Evolutionary conservation across 495 filamentous ascomycete genomes (phyloP), one percentile per base, ranked within the genome.

Genomic region (Cercophora scortea): DNA sequence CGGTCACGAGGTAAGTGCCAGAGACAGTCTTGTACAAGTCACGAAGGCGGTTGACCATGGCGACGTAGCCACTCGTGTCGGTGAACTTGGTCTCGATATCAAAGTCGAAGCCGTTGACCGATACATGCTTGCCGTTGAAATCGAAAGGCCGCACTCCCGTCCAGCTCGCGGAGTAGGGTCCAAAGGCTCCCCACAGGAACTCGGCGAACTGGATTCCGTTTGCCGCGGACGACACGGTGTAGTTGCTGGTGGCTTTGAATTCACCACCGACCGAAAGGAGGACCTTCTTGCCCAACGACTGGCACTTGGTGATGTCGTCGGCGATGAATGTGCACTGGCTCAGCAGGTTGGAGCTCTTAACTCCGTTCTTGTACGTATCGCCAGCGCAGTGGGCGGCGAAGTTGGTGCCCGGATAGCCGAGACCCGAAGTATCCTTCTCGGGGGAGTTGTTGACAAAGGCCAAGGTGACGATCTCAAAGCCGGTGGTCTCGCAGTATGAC

Each of bases 41-140:
- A 33, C 81, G 79, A 9, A 88, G 72, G 35, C 71, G 70, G 45
- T 77, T 72, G 42, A 81, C 73, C 64, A 86, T 59, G 19, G 56
- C 50, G 13, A 70, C 39, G 36, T 72, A 73, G 45, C 63, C 66
- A 39, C 41, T 40, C 43, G 60, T 57, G 58, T 18, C 15, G 8
- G 15, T 45, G 25, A 71, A 71, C 47, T 66, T 62, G 12, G 45
- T 18, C 62, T 86, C 82, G 45, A 85, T 79, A 53, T 86, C 81
- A 38, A 86, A 80, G 55, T 89, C 85, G 57, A 87, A 88, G 4
- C 85, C 85, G 62, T 89, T 84, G 18, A 88, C 59, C 9, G 17
- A 17, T 36, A 68, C 66, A 36, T 76, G 76, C 7, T 49, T 53
- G 40, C 51, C 54, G 42, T 57, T 64, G 32, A 25, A 40, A 45